Conservation (phyloP, 768 basidiomycete genomes). For the Amanita muscaria region DNA sequence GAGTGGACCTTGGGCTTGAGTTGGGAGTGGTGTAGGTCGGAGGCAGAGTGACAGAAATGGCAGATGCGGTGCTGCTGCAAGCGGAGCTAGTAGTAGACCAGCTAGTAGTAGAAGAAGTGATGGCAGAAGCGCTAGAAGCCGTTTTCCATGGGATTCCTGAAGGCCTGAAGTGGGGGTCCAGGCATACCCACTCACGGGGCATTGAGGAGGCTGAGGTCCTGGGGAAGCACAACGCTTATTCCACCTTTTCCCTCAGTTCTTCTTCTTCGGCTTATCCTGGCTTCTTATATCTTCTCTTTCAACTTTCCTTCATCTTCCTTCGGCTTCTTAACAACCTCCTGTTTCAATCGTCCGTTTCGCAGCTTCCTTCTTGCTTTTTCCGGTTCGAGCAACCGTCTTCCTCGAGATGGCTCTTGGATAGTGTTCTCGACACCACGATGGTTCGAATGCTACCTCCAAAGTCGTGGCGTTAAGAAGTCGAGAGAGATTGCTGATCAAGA, state of each 20-base stretch:
- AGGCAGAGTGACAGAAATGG: conserved; percentile 17
- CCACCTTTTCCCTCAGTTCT: conserved; percentile 17
- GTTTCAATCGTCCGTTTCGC: conserved; percentile 11
- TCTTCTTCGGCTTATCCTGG: conserved; percentile 8
- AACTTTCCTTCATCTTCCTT: conserved; percentile 13
- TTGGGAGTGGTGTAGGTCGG: conserved; percentile 19
- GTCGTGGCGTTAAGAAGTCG: conserved; percentile 1
- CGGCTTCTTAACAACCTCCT: conserved; percentile 19
- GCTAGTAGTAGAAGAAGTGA: conserved; percentile 19
- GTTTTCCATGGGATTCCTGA: conserved; percentile 13
- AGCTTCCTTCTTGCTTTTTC: conserved; percentile 9
- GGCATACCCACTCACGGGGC: too few relatives aligned
- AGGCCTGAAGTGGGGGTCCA: conserved; percentile 12
- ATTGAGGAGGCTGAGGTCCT: too few relatives aligned
- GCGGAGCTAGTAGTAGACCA: conserved; percentile 16
- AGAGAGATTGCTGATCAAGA: not conserved
- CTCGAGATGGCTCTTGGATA: conserved; percentile 5
- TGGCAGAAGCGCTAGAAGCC: conserved; percentile 14
- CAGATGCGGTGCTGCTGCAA: conserved; percentile 17
- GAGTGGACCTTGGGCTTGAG: conserved; percentile 13
- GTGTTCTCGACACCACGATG: conserved; percentile 7
- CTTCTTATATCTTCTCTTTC: conserved; percentile 9
- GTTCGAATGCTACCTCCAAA: conserved; percentile 9
- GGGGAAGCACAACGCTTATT: conserved; percentile 20
- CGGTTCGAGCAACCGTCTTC: conserved; percentile 6